A percentile compares a stretch with the other conserved stretches of the same genome.
Evolutionary conservation across 306 rosid genomes (phyloP).

Genomic region (Vigna radiata): DNA sequence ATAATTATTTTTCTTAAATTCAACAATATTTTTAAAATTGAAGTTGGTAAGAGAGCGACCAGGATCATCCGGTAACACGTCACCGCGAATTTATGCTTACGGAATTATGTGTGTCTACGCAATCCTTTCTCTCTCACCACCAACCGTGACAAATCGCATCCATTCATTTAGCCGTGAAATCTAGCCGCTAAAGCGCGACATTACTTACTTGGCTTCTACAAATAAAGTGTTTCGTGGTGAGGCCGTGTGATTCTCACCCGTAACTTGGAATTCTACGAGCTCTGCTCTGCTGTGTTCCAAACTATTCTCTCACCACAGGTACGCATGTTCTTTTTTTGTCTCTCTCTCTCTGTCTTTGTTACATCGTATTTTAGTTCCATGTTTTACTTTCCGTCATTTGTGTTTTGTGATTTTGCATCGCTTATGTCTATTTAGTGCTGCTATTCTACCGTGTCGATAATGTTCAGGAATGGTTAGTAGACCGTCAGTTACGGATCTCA

Average conservation of each 20-base stretch:
- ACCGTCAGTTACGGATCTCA: not conserved
- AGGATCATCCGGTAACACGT: conserved; percentile 17
- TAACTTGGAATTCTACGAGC: not conserved
- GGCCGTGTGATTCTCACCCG: not conserved
- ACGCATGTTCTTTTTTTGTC: not conserved
- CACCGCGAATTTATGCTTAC: not conserved
- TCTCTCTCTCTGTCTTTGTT: not conserved
- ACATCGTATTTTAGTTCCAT: not conserved
- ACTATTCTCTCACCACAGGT: conserved; percentile 10
- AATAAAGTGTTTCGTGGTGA: not conserved
- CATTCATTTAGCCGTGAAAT: conserved; percentile 7
- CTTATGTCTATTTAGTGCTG: not conserved
- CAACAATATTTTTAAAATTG: not conserved
- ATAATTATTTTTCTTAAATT: not conserved
- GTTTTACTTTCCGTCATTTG: not conserved
- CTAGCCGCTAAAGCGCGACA: not conserved
- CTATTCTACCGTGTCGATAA: not conserved
- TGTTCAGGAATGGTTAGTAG: not conserved
- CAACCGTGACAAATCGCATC: not conserved
- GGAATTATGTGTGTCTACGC: not conserved
- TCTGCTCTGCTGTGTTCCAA: not conserved
- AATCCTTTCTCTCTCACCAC: not conserved
- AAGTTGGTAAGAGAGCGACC: not conserved
- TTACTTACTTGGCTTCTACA: conserved; percentile 12
- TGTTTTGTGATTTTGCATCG: not conserved